phyloP scores from a whole-genome alignment of 129 eudicot species.

The Saposhnikovia divaricata region DNA sequence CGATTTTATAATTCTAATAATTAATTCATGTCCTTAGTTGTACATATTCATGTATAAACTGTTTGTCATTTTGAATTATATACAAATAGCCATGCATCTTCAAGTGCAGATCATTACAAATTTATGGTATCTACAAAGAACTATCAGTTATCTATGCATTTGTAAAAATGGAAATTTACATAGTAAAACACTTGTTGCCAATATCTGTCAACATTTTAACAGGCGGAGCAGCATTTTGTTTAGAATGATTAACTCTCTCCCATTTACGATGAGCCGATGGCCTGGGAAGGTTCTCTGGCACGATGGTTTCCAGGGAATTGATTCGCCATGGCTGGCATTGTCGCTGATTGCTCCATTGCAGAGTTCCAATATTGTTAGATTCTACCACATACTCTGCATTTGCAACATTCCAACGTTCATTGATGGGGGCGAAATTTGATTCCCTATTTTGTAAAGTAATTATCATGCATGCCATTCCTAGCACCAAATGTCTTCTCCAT shows the following conservation, averaged over 20 bases:
- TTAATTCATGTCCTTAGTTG: too few relatives aligned
- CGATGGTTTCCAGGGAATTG: slow-evolving; percentile 43
- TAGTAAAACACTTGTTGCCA: not conserved
- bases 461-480: slow-evolving; percentile 25
- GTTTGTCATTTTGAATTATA: too few relatives aligned
- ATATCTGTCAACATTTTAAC: not conserved
- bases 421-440: not conserved
- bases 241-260: slow-evolving; percentile 22
- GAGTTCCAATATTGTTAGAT: not conserved
- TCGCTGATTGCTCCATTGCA: slow-evolving; percentile 40
- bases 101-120: not conserved
- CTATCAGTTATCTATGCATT: too few relatives aligned
- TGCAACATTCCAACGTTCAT: slow-evolving; percentile 1
- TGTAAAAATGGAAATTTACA: not conserved
- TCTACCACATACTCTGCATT: not conserved
- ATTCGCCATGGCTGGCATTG: slow-evolving; percentile 38
- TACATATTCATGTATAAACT: too few relatives aligned
- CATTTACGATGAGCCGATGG: slow-evolving; percentile 36
- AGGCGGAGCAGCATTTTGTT: not conserved
- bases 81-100: not conserved
- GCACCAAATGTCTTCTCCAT: slow-evolving; percentile 17
- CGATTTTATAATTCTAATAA: too few relatives aligned
- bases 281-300: slow-evolving; percentile 54
- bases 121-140: not conserved
- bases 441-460: slow-evolving; percentile 17